phyloP scores from a whole-genome alignment of 148 eudicot genomes.

The Vaccinium macrocarpon region DNA sequence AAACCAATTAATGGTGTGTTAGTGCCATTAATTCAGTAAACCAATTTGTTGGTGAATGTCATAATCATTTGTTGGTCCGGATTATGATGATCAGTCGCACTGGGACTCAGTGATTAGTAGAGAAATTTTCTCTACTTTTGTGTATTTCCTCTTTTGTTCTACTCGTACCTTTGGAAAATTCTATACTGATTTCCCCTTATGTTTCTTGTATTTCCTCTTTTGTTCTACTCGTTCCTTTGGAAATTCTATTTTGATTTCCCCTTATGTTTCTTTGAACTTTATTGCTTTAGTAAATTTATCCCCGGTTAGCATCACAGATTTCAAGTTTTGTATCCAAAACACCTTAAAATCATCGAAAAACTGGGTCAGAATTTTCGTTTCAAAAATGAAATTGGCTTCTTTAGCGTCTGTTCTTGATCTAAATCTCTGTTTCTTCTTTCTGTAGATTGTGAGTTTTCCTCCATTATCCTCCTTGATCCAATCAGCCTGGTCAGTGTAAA shows the following conservation, averaged over 20 bases:
- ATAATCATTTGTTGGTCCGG: background rate
- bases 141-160: background rate
- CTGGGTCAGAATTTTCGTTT: background rate
- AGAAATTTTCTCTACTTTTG: too few relatives aligned
- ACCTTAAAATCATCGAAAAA: background rate
- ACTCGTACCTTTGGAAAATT: background rate
- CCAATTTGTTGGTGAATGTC: too few relatives aligned
- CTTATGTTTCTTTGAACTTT: background rate
- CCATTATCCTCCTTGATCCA: background rate
- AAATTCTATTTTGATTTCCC: background rate
- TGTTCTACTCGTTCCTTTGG: background rate
- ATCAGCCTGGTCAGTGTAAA: background rate
- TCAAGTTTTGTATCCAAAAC: background rate
- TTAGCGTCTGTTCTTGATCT: background rate
- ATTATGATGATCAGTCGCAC: background rate
- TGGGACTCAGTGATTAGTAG: background rate
- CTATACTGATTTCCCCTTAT: background rate
- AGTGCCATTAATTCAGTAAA: too few relatives aligned
- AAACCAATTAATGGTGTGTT: background rate
- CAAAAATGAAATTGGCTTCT: too few relatives aligned
- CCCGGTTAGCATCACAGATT: background rate
- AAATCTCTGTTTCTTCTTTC: background rate
- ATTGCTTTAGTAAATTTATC: background rate
- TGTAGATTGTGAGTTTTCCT: background rate
- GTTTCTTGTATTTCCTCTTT: background rate